Conservation (phyloP, 176 grass and related monocot species). For the Tuctoria greenei region DNA sequence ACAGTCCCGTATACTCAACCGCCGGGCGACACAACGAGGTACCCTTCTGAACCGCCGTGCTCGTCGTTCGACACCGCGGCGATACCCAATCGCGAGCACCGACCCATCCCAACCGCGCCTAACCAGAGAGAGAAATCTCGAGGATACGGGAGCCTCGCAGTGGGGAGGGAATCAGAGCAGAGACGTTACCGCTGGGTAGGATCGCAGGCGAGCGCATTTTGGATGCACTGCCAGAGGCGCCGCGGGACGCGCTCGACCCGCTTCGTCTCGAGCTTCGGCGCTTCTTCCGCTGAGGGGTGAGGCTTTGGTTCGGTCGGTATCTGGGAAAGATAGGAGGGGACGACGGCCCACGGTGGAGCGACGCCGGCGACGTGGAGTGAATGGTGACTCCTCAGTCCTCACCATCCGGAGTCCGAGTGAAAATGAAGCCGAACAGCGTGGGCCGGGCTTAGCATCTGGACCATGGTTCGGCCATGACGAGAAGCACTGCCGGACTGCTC, state of each 20-base stretch:
- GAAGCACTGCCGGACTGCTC: too few relatives aligned
- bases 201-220: background rate
- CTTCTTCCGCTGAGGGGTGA: background rate
- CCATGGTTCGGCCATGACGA: background rate
- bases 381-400: background rate
- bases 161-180: background rate
- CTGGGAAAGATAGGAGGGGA: background rate
- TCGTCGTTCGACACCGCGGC: slow-evolving; percentile 4
- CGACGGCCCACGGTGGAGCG: background rate
- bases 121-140: background rate
- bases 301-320: too few relatives aligned
- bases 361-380: background rate
- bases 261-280: background rate
- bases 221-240: background rate
- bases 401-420: too few relatives aligned
- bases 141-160: background rate
- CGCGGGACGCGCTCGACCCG: background rate
- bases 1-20: background rate
- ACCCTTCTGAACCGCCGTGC: background rate
- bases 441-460: background rate
- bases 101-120: background rate
- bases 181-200: background rate
- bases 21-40: background rate
- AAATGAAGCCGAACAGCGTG: background rate
- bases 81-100: background rate